Conservation (phyloP, 257 asterid species). For the Solanum chiquidenum region DNA sequence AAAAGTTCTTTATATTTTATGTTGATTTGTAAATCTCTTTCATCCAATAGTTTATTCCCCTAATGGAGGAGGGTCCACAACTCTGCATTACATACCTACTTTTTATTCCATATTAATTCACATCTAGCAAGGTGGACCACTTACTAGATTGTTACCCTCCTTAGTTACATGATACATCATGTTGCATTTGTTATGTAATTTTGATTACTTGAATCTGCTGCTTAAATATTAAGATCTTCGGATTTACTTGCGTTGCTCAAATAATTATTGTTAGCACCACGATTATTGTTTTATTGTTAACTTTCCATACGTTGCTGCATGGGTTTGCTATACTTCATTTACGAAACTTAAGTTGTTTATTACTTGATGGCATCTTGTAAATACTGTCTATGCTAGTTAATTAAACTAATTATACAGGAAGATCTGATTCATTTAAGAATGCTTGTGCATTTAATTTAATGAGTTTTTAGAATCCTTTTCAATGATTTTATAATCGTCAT, state of each 20-base stretch:
- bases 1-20: neutral
- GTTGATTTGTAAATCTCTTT: conserved; percentile 41
- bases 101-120: conserved; percentile 38
- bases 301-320: neutral
- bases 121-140: conserved; percentile 39
- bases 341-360: neutral
- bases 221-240: neutral
- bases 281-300: neutral
- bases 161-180: neutral
- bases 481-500: neutral
- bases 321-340: neutral
- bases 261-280: neutral
- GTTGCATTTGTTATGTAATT: neutral
- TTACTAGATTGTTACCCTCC: conserved; percentile 35
- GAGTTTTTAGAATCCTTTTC: neutral
- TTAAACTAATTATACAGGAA: neutral
- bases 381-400: neutral
- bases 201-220: neutral
- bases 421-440: neutral
- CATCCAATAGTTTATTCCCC: conserved; percentile 61
- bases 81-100: conserved; percentile 44
- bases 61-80: conserved; percentile 29
- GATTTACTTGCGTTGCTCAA: neutral
- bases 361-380: neutral
- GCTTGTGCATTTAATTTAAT: neutral